Percentiles rank a stretch among this genome's conserved stretches.
Evolutionary conservation across 1,284 basidiomycete genomes (phyloP).

Genomic region (Coniferiporia sulphurascens): DNA sequence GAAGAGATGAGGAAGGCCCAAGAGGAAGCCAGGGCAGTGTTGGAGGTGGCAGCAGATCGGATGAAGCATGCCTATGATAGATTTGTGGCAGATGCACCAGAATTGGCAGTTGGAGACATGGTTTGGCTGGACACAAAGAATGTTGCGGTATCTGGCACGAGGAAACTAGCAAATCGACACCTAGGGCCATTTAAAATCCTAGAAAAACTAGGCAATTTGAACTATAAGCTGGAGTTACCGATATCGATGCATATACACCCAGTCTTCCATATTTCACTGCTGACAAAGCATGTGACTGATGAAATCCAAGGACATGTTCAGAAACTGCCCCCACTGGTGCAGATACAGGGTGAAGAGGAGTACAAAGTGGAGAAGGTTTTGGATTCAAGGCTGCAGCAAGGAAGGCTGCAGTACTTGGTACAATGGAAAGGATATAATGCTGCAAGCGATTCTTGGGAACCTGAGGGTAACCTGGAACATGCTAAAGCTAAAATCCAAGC

Average conservation of each 20-base stretch:
- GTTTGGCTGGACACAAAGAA: constrained; percentile 24
- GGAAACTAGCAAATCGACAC: constrained; percentile 22
- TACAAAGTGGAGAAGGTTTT: no score
- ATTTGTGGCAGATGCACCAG: neutral
- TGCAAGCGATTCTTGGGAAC: no score
- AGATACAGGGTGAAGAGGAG: constrained; percentile 2
- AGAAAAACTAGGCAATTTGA: constrained; percentile 9
- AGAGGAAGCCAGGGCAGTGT: no score
- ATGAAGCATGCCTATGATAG: no score
- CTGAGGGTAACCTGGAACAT: no score
- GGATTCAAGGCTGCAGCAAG: neutral
- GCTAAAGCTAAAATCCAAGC: no score
- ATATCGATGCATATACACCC: constrained; percentile 23
- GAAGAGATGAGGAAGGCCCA: no score
- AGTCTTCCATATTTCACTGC: no score
- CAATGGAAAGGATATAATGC: constrained; percentile 6
- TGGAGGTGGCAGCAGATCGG: no score
- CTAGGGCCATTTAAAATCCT: constrained; percentile 22
- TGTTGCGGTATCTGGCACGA: constrained; percentile 20
- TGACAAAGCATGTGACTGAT: constrained; percentile 23
- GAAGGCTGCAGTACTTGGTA: neutral
- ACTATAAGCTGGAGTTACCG: constrained; percentile 23
- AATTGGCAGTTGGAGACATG: constrained; percentile 21
- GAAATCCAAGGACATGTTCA: neutral
- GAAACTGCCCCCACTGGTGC: neutral